Evolutionary conservation across 2,329 filamentous ascomycete genomes (phyloP), one percentile per base, ranked within the genome.

Genomic region (Pseudogymnoascus sp.): DNA sequence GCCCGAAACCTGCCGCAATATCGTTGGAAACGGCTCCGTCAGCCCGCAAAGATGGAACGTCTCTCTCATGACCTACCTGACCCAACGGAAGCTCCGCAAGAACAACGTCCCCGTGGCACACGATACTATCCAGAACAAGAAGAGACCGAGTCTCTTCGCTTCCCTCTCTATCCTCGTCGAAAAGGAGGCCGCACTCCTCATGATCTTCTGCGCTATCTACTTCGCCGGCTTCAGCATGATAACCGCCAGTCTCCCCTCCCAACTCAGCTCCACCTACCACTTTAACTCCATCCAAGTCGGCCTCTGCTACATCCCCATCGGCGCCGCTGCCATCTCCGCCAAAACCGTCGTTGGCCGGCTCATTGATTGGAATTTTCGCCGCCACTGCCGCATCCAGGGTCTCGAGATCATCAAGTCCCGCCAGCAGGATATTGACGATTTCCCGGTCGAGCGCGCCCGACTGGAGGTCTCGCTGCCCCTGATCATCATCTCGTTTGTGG

Each of bases 351-450:
- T 76, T 2, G 86, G 88, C 0, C 78, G 79, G 2, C 66, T 84
- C 1, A 79, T 90, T 36, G 88, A 91, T 71, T 81, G 80, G 73
- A 90, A 90, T 71, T 92, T 87, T 70, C 78, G 80, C 1, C 82
- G 86, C 1, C 79, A 58, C 64, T 49, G 23, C 11, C 16, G 25
- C 61, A 7, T 66, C 62, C 36, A 49, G 58, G 22, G 58, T 16
- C 9, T 64, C 7, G 41, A 60, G 35, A 60, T 60, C 25, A 45
- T 45, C 8, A 65, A 64, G 36, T 49, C 55, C 19, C 12, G 45
- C 1, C 58, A 63, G 23, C 35, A 58, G n/a, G 49, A 62, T 9
- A 30, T 65, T 11, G 16, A 35, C 1, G 45, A 64, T 4, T 64
- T 66, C 38, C 65, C 65, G 0, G 60, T 60, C 14, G 65, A 64